Conservation (phyloP, 768 basidiomycete species). For the Hygrophorus russula region DNA sequence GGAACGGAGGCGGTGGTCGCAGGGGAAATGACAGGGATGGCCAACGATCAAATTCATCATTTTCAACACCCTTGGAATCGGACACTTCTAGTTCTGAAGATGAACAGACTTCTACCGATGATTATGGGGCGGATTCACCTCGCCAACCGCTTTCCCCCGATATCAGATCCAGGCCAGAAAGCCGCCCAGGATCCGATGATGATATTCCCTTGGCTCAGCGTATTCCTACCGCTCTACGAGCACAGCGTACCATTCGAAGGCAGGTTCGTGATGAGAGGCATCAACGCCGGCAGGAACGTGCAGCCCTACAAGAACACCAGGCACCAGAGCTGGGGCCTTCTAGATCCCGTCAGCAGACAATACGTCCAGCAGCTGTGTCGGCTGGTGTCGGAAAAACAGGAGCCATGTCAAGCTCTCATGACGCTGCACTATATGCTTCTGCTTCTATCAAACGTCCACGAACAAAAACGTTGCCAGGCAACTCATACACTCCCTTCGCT, state of each 20-base stretch:
- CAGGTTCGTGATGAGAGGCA: conserved; percentile 62
- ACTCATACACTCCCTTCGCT: conserved; percentile 29
- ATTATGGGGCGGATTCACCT: conserved; percentile 21
- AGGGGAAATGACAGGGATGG: conserved; percentile 22
- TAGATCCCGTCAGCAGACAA: conserved; percentile 19
- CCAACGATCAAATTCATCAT: conserved; percentile 22
- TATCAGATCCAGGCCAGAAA: conserved; percentile 9
- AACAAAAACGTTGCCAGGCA: conserved; percentile 32
- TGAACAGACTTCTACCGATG: conserved; percentile 28
- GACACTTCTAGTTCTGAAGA: conserved; percentile 29
- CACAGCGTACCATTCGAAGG: conserved; percentile 69
- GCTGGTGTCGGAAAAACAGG: conserved; percentile 6
- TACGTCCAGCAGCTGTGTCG: conserved; percentile 27
- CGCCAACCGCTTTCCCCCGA: conserved; percentile 9
- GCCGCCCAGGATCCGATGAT: conserved; percentile 42
- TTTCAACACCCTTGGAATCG: conserved; percentile 23
- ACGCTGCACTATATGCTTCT: conserved; percentile 26
- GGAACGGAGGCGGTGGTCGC: conserved; percentile 11
- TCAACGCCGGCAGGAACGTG: conserved; percentile 39
- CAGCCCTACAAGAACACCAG: conserved; percentile 14
- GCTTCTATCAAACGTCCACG: conserved; percentile 25
- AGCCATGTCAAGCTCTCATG: conserved; percentile 22
- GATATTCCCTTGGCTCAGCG: conserved; percentile 76
- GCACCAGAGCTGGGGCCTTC: conserved; percentile 7
- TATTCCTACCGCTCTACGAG: conserved; percentile 73